A percentile compares a stretch with the other conserved stretches of the same genome.
These are phyloP conservation scores for Metarhizium rileyi DNA, from an alignment of 2,329 filamentous ascomycete species.

Conservation along the genomic window DNA sequence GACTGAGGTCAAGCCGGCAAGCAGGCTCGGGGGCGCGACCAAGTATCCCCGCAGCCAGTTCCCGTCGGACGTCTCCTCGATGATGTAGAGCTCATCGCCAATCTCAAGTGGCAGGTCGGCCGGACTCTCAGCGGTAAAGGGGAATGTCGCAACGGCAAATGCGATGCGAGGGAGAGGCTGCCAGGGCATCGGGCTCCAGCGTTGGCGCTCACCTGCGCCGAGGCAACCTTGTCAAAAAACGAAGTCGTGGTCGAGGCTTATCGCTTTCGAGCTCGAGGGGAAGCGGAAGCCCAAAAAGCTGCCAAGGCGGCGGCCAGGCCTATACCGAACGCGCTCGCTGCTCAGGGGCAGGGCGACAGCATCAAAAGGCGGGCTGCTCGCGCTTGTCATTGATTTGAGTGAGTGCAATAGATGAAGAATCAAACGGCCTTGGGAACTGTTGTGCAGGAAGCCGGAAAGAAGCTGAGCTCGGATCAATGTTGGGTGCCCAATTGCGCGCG, in stretches of 20 bases:
- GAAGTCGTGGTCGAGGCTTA: neutral
- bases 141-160: conserved; percentile 93
- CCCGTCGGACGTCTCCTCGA: conserved; percentile 87
- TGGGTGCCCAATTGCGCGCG: too few relatives aligned
- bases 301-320: neutral
- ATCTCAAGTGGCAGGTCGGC: conserved; percentile 94
- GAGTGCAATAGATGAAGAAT: neutral
- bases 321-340: conserved; percentile 2
- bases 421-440: neutral
- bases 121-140: conserved; percentile 76
- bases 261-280: neutral
- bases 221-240: neutral
- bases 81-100: conserved; percentile 97
- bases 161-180: conserved; percentile 92
- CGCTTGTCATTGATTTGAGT: conserved; percentile 1
- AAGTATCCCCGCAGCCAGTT: conserved; percentile 94
- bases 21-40: conserved; percentile 83
- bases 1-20: conserved; percentile 81
- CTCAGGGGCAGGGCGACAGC: conserved; percentile 3
- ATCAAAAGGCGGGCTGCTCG: conserved; percentile 1
- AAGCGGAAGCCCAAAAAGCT: neutral
- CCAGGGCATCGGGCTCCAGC: conserved; percentile 69
- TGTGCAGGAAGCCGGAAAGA: neutral
- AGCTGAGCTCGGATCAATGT: too few relatives aligned
- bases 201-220: conserved; percentile 8